phyloP scores from a whole-genome alignment of 768 basidiomycete species.

The Trametes villosa region DNA sequence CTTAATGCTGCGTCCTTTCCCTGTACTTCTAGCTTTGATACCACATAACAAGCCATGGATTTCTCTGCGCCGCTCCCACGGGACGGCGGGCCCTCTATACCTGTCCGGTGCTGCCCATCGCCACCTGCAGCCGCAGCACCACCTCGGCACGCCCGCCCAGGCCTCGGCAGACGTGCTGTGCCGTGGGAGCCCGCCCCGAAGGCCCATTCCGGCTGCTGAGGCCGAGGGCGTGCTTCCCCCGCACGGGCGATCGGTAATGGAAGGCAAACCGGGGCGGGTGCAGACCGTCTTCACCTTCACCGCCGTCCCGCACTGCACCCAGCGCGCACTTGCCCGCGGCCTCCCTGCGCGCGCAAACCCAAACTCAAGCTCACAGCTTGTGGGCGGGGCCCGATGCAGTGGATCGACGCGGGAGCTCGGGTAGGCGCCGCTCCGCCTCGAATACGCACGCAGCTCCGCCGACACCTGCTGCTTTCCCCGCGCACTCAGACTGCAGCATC shows the following conservation, averaged over 20 bases:
- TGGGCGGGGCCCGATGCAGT: neutral
- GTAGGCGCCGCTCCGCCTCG: neutral
- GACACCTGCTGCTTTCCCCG: too few species aligned
- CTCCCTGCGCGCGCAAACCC: neutral
- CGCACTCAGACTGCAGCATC: too few species aligned
- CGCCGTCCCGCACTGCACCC: neutral
- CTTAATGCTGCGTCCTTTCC: neutral
- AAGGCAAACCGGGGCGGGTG: neutral
- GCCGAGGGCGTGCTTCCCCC: neutral
- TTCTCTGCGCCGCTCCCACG: neutral
- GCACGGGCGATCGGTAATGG: neutral
- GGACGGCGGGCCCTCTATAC: neutral
- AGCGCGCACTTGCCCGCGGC: neutral
- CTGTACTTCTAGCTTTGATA: slow-evolving; percentile 14
- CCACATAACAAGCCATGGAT: slow-evolving; percentile 1
- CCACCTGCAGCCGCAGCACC: neutral
- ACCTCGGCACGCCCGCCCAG: neutral
- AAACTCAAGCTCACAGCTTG: too few species aligned
- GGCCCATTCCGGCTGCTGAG: neutral
- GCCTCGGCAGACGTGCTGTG: neutral
- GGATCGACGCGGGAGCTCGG: neutral
- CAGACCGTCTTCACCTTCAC: neutral
- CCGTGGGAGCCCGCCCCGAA: neutral
- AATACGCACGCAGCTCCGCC: too few species aligned
- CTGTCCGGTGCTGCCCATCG: neutral